Evolutionary conservation across 2,329 filamentous ascomycete species (phyloP).

Genomic region (Fusarium bactridioides): DNA sequence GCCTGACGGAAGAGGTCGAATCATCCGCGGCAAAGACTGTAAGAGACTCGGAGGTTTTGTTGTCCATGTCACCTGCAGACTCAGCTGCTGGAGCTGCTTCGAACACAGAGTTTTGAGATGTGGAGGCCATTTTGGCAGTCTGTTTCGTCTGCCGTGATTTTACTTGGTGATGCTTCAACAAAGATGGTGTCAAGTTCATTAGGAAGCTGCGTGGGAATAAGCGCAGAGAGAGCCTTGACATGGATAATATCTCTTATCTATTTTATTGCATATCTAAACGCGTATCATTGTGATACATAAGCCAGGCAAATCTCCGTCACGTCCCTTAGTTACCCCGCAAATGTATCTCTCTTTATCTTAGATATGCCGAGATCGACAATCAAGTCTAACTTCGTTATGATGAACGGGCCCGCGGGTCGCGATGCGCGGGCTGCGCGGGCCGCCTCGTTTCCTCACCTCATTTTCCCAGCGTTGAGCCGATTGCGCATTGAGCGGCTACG

Average conservation of each 20-base stretch:
- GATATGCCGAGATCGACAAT: neutral
- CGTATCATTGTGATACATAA: neutral
- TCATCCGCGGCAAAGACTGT: fast-evolving
- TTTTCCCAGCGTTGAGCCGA: neutral
- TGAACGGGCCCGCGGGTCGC: neutral
- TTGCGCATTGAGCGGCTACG: neutral
- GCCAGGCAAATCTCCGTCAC: no score
- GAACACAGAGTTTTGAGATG: neutral
- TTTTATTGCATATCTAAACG: neutral
- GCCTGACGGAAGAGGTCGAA: neutral
- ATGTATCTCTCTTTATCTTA: neutral
- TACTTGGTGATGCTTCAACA: fast-evolving
- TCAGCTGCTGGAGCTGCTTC: neutral
- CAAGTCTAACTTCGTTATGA: neutral
- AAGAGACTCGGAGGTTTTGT: fast-evolving
- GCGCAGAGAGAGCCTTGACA: fast-evolving
- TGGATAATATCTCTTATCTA: neutral
- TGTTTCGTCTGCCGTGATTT: fast-evolving
- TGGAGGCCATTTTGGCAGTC: neutral
- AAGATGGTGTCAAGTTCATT: no score
- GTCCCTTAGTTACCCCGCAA: neutral
- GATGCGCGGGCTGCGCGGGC: neutral
- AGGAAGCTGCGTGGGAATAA: fast-evolving
- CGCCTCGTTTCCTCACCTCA: neutral
- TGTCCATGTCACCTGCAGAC: fast-evolving